A percentile compares a stretch with the other conserved stretches of the same genome.
Conservation (phyloP, 805 yeast genomes). For the Yarrowia sp. region DNA sequence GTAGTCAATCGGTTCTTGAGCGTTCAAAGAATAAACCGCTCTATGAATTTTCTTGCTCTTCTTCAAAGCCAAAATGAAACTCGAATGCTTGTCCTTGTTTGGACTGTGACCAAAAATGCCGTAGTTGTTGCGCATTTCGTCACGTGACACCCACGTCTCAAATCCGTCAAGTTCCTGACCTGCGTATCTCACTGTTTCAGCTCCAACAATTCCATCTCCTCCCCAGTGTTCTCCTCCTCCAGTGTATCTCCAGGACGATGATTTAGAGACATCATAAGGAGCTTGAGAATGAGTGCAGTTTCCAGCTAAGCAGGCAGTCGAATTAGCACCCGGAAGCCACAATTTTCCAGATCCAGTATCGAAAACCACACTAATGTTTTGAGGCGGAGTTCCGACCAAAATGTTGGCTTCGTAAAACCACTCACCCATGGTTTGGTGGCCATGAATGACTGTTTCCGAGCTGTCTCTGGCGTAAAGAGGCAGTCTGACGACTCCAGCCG, state of each 20-base stretch:
- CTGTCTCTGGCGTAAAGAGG: neutral
- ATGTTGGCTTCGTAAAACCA: slow-evolving; percentile 18
- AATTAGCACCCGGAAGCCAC: neutral
- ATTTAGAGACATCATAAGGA: neutral
- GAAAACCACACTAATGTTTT: slow-evolving; percentile 1
- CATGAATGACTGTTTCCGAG: neutral
- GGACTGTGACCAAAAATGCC: slow-evolving; percentile 1
- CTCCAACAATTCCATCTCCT: neutral
- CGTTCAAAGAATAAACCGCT: slow-evolving; percentile 1
- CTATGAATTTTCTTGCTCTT: neutral
- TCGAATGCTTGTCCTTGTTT: slow-evolving; percentile 4
- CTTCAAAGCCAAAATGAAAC: neutral
- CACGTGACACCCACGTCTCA: slow-evolving; percentile 1
- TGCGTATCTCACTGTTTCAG: neutral
- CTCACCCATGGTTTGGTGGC: neutral
- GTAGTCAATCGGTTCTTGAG: neutral
- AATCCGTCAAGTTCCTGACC: neutral
- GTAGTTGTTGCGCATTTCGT: slow-evolving; percentile 1
- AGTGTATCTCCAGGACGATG: neutral
- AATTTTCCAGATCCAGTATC: neutral
- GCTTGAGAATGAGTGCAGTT: slow-evolving; percentile 4
- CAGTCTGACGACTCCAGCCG: neutral
- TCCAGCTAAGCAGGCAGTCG: neutral
- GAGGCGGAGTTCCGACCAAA: slow-evolving; percentile 1
- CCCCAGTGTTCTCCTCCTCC: neutral